Base-by-base conservation (phyloP, 2,329 filamentous ascomycete species). In the Dactylellina parvicollis region DNA sequence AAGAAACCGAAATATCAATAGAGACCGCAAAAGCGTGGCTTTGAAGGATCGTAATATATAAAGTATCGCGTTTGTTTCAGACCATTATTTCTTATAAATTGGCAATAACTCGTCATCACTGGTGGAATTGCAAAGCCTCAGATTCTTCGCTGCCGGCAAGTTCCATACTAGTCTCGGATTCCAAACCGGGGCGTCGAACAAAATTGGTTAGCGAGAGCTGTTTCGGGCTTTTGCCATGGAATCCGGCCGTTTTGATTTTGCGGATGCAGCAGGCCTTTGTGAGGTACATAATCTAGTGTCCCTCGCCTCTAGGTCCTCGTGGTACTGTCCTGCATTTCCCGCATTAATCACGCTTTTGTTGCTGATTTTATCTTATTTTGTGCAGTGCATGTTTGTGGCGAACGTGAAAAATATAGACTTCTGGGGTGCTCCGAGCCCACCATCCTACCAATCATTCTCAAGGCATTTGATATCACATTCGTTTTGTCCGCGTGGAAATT, bases 211-310 rank as follows among this genome's bases (percentile, higher is more conserved):
- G 59, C 28, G 22, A 14, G 20, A 38, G 34, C 55, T 54, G 66
- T 57, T 60, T 59, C 50, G 57, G 47, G 36, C 26, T 38, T 12
- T 32, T 44, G 44, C 24, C 49, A 62, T 64, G 50, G 66, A 64
- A 47, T 62, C 47, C 49, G 57, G 66, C 67, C 67, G 67, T 72
- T 72, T 69, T 65, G 57, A 64, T 14, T 67, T 32, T 57, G 64
- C 64, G 55, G 64, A 61, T 61, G 49, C 57, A 57, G 57, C 57
- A 61, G 24, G 49, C 62, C 52, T 67, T 7, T 56, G 7, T 34
- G 50, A 52, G 42, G 30, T 67, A 50, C 54, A 50, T 67, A 52
- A 32, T 20, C 49, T 47, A 55, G 54, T 54, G 30, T 36, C 42
- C n/a, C 20, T 24, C 30, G 30, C 12, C 30, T 20, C n/a, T 24